Conservation (phyloP, 2,329 filamentous ascomycete species). For the Balansia obtecta region DNA sequence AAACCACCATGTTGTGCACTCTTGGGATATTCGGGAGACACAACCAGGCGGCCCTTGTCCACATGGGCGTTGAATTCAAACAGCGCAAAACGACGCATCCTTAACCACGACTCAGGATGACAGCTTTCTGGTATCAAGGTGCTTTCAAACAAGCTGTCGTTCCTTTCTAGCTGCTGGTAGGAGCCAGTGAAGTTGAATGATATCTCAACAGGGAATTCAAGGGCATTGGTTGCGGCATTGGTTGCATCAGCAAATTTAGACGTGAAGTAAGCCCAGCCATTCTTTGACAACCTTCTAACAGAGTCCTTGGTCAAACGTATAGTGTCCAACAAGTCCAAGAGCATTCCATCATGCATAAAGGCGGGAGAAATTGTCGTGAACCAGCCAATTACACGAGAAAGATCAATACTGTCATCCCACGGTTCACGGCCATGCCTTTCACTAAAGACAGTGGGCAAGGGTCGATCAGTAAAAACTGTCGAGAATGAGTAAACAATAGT, state of each 20-base stretch:
- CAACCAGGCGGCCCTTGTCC: too few relatives aligned
- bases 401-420: conserved; percentile 14
- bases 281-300: conserved; percentile 19
- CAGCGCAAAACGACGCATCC: too few relatives aligned
- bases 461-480: conserved; percentile 21
- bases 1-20: too few relatives aligned
- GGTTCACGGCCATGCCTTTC: conserved; percentile 30
- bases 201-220: neutral
- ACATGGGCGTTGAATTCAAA: too few relatives aligned
- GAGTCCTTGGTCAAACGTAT: conserved; percentile 20
- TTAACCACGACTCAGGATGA: too few relatives aligned
- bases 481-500: conserved; percentile 22
- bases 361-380: conserved; percentile 30
- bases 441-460: conserved; percentile 22
- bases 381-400: conserved; percentile 31
- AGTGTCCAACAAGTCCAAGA: conserved; percentile 6
- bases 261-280: conserved; percentile 25
- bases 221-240: neutral
- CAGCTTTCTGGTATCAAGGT: too few relatives aligned
- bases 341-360: conserved; percentile 6
- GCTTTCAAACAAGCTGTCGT: too few relatives aligned
- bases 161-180: too few relatives aligned
- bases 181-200: too few relatives aligned
- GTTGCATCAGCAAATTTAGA: too few relatives aligned
- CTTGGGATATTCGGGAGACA: too few relatives aligned